Evolutionary conservation across 805 yeast species (phyloP).

Genomic region (Candida wancherniae): DNA sequence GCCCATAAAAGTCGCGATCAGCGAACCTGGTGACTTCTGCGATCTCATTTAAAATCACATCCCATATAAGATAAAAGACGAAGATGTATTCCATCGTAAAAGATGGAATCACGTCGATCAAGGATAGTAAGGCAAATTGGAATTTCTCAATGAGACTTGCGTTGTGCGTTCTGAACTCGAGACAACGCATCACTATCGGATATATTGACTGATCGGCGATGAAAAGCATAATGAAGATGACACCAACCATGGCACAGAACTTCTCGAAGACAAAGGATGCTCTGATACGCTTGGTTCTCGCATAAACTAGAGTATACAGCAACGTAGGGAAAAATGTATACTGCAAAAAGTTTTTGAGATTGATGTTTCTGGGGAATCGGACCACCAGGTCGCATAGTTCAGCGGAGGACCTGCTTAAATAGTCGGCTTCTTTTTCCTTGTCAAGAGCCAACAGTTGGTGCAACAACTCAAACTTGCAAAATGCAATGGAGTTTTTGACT

Average conservation of each 20-base stretch:
- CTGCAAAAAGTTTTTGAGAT: conserved; percentile 59
- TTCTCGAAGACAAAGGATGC: conserved; percentile 67
- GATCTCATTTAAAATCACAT: conserved; percentile 79
- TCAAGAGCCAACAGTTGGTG: conserved; percentile 41
- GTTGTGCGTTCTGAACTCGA: conserved; percentile 38
- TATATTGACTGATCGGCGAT: conserved; percentile 72
- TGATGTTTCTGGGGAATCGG: conserved; percentile 71
- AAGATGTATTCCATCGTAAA: conserved; percentile 72
- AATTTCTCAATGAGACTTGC: conserved; percentile 4
- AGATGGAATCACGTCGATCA: conserved; percentile 74
- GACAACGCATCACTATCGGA: conserved; percentile 64
- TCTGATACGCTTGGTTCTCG: conserved; percentile 66
- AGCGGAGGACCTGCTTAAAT: conserved; percentile 10
- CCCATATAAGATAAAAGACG: conserved; percentile 91
- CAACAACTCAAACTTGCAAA: conserved; percentile 68
- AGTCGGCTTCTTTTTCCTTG: conserved; percentile 12
- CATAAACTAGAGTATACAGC: conserved; percentile 78
- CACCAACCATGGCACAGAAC: conserved; percentile 78
- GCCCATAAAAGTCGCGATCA: conserved; percentile 89
- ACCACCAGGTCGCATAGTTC: conserved; percentile 15
- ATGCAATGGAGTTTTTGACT: conserved; percentile 47
- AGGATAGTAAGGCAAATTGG: conserved; percentile 22
- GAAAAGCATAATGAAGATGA: conserved; percentile 74
- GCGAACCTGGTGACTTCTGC: conserved; percentile 86
- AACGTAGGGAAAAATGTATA: conserved; percentile 87